Percentiles rank a stretch among this genome's conserved stretches.
phyloP scores from a whole-genome alignment of 768 basidiomycete genomes.

The Leccinum olivaceopallidum region DNA sequence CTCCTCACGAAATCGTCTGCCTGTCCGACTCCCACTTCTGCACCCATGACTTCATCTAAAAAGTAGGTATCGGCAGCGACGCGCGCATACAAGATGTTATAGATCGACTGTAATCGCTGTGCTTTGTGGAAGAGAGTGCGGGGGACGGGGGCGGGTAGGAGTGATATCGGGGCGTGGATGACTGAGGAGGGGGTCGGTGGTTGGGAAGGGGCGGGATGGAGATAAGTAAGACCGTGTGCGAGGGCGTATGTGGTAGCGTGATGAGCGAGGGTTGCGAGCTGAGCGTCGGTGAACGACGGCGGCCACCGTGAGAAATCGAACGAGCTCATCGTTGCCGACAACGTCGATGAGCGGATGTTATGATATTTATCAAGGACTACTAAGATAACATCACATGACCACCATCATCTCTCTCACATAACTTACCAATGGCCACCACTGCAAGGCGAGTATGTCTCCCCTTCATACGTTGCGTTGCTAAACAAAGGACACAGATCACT shows the following conservation, averaged over 20 bases:
- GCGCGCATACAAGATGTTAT: slow-evolving; percentile 84
- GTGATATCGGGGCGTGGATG: slow-evolving; percentile 87
- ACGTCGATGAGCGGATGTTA: background rate
- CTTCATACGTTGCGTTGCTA: background rate
- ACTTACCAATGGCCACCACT: slow-evolving; percentile 12
- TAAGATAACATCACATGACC: slow-evolving; percentile 2
- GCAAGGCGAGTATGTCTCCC: slow-evolving; percentile 21
- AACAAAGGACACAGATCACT: slow-evolving; percentile 43
- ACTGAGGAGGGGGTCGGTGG: slow-evolving; percentile 65
- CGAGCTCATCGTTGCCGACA: slow-evolving; percentile 20
- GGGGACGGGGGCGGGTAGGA: slow-evolving; percentile 89
- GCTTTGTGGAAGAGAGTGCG: slow-evolving; percentile 67
- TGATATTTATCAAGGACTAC: background rate
- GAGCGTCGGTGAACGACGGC: slow-evolving; percentile 57
- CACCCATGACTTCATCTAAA: slow-evolving; percentile 83
- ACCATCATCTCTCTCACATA: background rate
- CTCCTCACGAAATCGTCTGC: slow-evolving; percentile 87
- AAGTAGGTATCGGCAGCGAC: slow-evolving; percentile 80
- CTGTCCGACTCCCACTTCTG: slow-evolving; percentile 68
- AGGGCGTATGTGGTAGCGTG: slow-evolving; percentile 83
- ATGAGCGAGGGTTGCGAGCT: slow-evolving; percentile 59
- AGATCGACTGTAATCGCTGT: slow-evolving; percentile 65
- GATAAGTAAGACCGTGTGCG: slow-evolving; percentile 81
- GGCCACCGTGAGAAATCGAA: slow-evolving; percentile 72
- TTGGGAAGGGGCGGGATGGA: slow-evolving; percentile 50